Percentiles rank a stretch among this genome's conserved stretches.
phyloP scores from a whole-genome alignment of 2,329 filamentous ascomycete species.

The Colletotrichum siamense region DNA sequence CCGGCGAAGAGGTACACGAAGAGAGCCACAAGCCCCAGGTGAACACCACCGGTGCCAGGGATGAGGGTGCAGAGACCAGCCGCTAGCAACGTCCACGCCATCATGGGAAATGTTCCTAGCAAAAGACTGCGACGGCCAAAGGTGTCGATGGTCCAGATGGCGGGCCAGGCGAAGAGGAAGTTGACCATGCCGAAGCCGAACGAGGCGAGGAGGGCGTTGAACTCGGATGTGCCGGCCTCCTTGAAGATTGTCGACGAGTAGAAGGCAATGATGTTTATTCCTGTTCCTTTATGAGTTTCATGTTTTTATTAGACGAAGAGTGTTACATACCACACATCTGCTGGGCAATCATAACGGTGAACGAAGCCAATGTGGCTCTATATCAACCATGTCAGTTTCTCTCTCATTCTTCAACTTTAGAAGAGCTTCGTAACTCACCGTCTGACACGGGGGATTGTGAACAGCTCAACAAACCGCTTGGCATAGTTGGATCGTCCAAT shows the following conservation, averaged over 20 bases:
- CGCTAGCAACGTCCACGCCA: constrained; percentile 64
- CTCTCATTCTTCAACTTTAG: neutral
- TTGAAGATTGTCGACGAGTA: constrained; percentile 53
- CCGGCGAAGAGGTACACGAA: constrained; percentile 70
- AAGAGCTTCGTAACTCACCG: constrained; percentile 20
- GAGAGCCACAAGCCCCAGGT: constrained; percentile 61
- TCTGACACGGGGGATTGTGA: constrained; percentile 62
- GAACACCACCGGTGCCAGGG: constrained; percentile 37
- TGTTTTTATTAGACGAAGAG: neutral
- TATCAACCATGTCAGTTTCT: neutral
- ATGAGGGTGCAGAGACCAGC: constrained; percentile 45
- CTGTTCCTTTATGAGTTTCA: neutral
- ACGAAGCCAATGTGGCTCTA: constrained; percentile 69
- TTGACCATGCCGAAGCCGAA: constrained; percentile 61
- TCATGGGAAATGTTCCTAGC: constrained; percentile 70
- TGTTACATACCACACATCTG: constrained; percentile 59
- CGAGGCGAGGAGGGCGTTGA: constrained; percentile 53
- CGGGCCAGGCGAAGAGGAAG: constrained; percentile 70
- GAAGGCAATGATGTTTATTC: constrained; percentile 54
- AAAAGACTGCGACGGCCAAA: constrained; percentile 67
- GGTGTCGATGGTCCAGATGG: constrained; percentile 71
- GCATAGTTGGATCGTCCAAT: constrained; percentile 40
- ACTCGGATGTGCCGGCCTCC: constrained; percentile 38
- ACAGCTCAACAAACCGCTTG: constrained; percentile 59
- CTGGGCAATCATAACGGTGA: constrained; percentile 71